These are phyloP conservation scores for Salix arbutifolia DNA, from an alignment of 345 rosid genomes.

Conservation along the genomic window DNA sequence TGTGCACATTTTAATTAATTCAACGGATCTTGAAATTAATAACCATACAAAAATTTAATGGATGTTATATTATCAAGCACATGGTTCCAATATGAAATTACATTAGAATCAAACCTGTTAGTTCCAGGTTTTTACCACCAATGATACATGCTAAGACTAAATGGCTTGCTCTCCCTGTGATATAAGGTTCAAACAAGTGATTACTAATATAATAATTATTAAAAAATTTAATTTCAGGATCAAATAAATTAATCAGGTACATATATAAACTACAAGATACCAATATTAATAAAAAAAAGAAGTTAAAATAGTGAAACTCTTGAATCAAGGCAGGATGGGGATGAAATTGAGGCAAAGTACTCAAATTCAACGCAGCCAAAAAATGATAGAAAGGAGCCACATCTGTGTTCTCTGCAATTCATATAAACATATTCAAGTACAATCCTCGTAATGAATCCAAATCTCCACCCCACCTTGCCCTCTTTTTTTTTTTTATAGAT, in stretches of 20 bases:
- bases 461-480: no score
- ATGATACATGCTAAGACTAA: fast-evolving
- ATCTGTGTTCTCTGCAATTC: no score
- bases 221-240: fast-evolving
- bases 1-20: fast-evolving
- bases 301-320: no score
- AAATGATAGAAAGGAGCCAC: no score
- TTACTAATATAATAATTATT: no score
- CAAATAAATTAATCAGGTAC: fast-evolving
- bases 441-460: background rate
- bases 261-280: fast-evolving
- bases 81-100: fast-evolving
- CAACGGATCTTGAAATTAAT: fast-evolving
- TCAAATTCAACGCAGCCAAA: no score
- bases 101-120: no score
- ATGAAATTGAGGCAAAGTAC: no score
- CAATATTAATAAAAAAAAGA: no score
- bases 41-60: fast-evolving
- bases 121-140: no score
- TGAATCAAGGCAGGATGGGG: no score
- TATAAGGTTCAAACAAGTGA: fast-evolving
- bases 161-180: fast-evolving
- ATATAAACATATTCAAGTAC: background rate
- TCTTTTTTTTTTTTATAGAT: no score
- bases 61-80: fast-evolving